Percentiles rank a stretch among this genome's conserved stretches.
Evolutionary conservation across 306 rosid species (phyloP).

Genomic region (Vachellia collinsii): DNA sequence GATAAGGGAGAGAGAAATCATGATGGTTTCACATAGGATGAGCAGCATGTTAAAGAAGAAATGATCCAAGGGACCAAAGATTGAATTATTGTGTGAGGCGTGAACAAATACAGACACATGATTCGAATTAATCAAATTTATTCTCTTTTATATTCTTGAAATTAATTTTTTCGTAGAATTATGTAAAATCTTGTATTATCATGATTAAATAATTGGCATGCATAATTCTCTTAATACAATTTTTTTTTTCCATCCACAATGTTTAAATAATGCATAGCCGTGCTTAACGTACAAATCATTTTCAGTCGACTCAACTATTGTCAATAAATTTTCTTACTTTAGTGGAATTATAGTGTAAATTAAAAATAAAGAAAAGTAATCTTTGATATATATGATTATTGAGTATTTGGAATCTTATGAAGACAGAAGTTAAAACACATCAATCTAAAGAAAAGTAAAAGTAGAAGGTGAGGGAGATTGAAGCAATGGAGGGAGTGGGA

Average conservation of each 20-base stretch:
- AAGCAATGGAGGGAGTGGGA: background rate
- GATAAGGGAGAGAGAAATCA: background rate
- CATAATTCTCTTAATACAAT: background rate
- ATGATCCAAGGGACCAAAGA: background rate
- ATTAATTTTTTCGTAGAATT: background rate
- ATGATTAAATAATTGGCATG: background rate
- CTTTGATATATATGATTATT: slow-evolving; percentile 3
- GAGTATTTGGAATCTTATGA: slow-evolving; percentile 48
- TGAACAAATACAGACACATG: background rate
- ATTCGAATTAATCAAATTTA: background rate
- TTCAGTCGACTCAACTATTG: background rate
- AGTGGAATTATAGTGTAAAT: background rate
- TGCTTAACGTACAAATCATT: background rate
- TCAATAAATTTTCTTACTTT: background rate
- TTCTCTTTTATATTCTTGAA: background rate
- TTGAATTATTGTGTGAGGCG: background rate
- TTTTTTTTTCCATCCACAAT: background rate
- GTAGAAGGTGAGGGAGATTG: slow-evolving; percentile 39
- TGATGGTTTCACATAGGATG: background rate
- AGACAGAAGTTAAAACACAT: slow-evolving; percentile 48
- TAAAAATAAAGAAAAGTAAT: background rate
- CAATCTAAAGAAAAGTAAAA: slow-evolving; percentile 46
- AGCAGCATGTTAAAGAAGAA: background rate
- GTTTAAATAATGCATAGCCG: background rate
- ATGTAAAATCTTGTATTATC: background rate